These are phyloP conservation scores for Phytophthora rubi DNA, from an alignment of 352 stramenopile species.

Conservation along the genomic window DNA sequence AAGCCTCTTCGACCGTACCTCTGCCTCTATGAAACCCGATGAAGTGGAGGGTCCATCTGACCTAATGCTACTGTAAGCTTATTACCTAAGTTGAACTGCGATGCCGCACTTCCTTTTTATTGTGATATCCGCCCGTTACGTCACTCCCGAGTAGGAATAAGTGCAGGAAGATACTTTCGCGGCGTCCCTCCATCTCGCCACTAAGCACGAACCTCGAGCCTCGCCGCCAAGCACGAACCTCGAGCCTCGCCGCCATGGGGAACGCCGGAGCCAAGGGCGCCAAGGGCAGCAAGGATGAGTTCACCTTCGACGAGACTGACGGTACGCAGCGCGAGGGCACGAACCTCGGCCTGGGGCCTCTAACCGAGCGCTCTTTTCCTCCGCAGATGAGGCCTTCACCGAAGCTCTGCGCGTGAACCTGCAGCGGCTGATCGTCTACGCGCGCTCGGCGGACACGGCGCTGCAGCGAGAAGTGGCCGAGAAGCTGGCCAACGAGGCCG, in stretches of 20 bases:
- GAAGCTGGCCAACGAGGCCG: conserved; percentile 95
- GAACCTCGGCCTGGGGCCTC: not conserved
- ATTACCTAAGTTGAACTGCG: not conserved
- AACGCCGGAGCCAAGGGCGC: conserved; percentile 56
- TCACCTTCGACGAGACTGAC: conserved; percentile 78
- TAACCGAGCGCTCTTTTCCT: not conserved
- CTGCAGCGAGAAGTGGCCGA: conserved; percentile 94
- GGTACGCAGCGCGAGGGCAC: conserved; percentile 29
- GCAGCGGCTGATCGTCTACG: conserved; percentile 93
- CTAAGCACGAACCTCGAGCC: not conserved
- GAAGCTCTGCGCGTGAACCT: conserved; percentile 90
- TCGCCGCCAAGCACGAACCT: conserved; percentile 10
- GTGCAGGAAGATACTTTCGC: not conserved
- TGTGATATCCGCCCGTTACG: not conserved
- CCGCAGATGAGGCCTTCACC: conserved; percentile 86
- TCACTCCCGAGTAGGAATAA: not conserved
- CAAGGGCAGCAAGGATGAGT: conserved; percentile 83
- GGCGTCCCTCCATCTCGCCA: not conserved
- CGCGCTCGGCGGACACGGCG: conserved; percentile 89
- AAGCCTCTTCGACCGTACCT: conserved; percentile 14
- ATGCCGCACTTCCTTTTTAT: not conserved
- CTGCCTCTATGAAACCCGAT: not conserved
- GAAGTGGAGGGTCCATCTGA: not conserved
- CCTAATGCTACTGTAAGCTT: no score
- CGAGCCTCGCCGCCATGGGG: conserved; percentile 38